phyloP scores from a whole-genome alignment of 495 filamentous ascomycete species.

The Lophiotrema nucula region DNA sequence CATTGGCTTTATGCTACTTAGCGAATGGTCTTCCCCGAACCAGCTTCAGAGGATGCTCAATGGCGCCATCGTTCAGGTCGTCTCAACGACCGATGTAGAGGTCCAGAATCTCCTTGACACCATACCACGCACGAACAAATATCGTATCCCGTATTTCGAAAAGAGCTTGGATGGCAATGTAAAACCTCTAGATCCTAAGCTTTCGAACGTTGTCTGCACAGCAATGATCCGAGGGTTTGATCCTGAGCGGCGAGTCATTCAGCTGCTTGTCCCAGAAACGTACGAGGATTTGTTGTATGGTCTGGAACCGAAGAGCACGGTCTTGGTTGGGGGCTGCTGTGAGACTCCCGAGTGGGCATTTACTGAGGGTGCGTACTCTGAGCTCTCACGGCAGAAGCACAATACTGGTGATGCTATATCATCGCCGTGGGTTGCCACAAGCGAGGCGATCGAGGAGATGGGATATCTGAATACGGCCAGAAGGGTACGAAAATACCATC shows the following conservation, averaged over 20 bases:
- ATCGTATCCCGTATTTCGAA: constrained; percentile 18
- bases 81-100: constrained; percentile 1
- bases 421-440: constrained; percentile 22
- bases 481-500: constrained; percentile 21
- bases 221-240: constrained; percentile 27
- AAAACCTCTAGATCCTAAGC: constrained; percentile 16
- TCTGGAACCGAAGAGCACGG: constrained; percentile 19
- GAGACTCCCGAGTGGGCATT: constrained; percentile 31
- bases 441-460: constrained; percentile 7
- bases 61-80: constrained; percentile 23
- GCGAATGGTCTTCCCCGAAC: constrained; percentile 5
- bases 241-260: not conserved
- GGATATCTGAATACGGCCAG: constrained; percentile 19
- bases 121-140: constrained; percentile 17
- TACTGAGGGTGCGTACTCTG: constrained; percentile 23
- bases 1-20: constrained; percentile 21
- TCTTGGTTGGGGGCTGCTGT: constrained; percentile 26
- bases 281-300: constrained; percentile 7
- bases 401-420: not conserved
- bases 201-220: constrained; percentile 14
- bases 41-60: constrained; percentile 12
- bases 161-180: not conserved
- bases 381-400: not conserved
- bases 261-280: constrained; percentile 20
- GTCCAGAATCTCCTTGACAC: constrained; percentile 1